Percentiles rank a stretch among this genome's conserved stretches.
phyloP scores from a whole-genome alignment of 169 alveolate genomes.

The Eimeria praecox region DNA sequence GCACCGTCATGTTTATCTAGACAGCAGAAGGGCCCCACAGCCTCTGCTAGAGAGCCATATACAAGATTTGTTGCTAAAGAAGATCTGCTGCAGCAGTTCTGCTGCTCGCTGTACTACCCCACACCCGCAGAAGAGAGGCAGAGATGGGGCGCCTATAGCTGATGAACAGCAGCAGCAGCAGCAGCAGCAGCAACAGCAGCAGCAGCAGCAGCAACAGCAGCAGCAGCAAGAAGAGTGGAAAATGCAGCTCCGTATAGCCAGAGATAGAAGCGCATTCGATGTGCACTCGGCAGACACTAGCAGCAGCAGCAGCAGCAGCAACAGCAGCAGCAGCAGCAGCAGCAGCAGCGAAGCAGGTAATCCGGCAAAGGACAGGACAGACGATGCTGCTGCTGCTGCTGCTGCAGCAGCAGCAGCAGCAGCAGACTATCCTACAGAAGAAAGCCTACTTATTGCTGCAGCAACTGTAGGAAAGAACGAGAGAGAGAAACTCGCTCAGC shows the following conservation, averaged over 20 bases:
- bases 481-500: slow-evolving; percentile 34
- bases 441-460: slow-evolving; percentile 15
- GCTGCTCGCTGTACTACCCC: neutral
- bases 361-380: neutral
- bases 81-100: neutral
- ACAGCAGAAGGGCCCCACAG: slow-evolving; percentile 3
- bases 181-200: slow-evolving; percentile 29
- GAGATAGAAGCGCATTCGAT: slow-evolving; percentile 21
- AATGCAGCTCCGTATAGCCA: neutral
- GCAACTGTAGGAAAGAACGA: neutral
- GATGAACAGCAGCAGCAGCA: neutral
- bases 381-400: neutral
- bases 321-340: slow-evolving; percentile 18
- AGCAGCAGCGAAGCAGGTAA: neutral
- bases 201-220: slow-evolving; percentile 30
- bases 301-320: slow-evolving; percentile 24
- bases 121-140: neutral
- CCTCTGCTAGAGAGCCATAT: neutral
- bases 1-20: slow-evolving; percentile 40
- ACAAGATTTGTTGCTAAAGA: neutral
- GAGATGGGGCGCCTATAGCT: neutral
- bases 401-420: no score
- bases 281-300: slow-evolving; percentile 6
- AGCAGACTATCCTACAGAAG: neutral
- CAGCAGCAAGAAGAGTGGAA: slow-evolving; percentile 23